A percentile compares a stretch with the other conserved stretches of the same genome.
Conservation (phyloP, 352 stramenopile genomes). For the Pythium sukuiense region DNA sequence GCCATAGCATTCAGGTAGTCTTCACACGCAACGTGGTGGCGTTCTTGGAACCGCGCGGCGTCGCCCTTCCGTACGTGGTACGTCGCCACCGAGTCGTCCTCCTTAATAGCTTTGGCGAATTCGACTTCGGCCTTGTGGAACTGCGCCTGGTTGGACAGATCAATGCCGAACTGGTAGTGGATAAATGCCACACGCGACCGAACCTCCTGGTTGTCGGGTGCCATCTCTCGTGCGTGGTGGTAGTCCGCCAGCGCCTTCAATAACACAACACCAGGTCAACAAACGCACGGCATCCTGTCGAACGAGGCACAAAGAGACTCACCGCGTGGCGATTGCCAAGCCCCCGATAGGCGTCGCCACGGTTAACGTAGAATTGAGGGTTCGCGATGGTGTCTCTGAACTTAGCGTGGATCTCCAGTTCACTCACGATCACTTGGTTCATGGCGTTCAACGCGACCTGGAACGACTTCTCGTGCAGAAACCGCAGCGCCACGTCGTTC, state of each 20-base stretch:
- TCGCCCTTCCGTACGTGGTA: constrained; percentile 79
- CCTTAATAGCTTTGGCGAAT: constrained; percentile 54
- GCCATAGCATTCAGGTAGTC: constrained; percentile 53
- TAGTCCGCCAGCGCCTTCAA: constrained; percentile 77
- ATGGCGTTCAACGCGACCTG: constrained; percentile 78
- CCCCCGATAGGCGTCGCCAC: constrained; percentile 72
- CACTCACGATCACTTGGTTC: constrained; percentile 72
- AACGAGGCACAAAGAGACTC: not conserved
- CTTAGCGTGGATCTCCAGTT: constrained; percentile 46
- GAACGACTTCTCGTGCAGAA: constrained; percentile 53
- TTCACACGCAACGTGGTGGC: constrained; percentile 49
- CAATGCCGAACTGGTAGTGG: constrained; percentile 81
- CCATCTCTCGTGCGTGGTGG: constrained; percentile 62
- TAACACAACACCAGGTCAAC: not conserved
- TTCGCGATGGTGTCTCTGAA: constrained; percentile 47
- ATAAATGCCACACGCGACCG: constrained; percentile 67
- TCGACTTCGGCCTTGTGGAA: constrained; percentile 82
- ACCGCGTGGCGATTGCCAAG: constrained; percentile 75
- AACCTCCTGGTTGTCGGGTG: constrained; percentile 49
- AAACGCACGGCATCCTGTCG: not conserved
- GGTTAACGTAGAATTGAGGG: constrained; percentile 62
- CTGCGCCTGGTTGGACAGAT: constrained; percentile 70
- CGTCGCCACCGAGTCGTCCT: constrained; percentile 48
- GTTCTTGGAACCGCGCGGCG: constrained; percentile 71
- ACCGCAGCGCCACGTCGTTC: constrained; percentile 65